These are phyloP conservation scores for Kluyveromyces starmeri DNA, from an alignment of 805 yeast genomes.

Conservation along the genomic window DNA sequence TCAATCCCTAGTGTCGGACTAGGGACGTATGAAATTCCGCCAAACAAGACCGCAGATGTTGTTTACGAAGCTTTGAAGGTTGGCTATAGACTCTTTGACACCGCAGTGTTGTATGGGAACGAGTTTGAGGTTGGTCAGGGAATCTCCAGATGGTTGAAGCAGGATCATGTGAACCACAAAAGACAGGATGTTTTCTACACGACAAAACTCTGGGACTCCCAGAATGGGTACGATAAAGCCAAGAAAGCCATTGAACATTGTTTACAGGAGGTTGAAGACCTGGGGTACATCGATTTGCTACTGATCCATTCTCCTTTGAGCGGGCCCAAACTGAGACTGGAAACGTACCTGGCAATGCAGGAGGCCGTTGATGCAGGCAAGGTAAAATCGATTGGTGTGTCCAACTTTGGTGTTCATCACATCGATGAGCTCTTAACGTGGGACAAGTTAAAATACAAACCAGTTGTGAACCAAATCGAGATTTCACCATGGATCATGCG, in stretches of 20 bases:
- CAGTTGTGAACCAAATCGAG: slow-evolving; percentile 77
- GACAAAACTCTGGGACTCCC: slow-evolving; percentile 65
- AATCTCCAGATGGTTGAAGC: slow-evolving; percentile 42
- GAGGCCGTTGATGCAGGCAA: slow-evolving; percentile 54
- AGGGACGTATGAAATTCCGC: slow-evolving; percentile 44
- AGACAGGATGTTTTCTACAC: slow-evolving; percentile 53
- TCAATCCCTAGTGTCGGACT: slow-evolving; percentile 48
- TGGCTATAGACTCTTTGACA: slow-evolving; percentile 71
- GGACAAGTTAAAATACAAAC: slow-evolving; percentile 44
- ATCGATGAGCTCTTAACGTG: slow-evolving; percentile 51
- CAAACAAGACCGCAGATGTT: slow-evolving; percentile 31
- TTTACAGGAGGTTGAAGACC: slow-evolving; percentile 39
- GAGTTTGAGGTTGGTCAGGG: slow-evolving; percentile 56
- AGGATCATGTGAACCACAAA: slow-evolving; percentile 35
- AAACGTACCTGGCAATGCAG: slow-evolving; percentile 65
- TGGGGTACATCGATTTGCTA: slow-evolving; percentile 65
- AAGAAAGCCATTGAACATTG: slow-evolving; percentile 50
- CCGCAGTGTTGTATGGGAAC: slow-evolving; percentile 61
- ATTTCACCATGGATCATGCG: slow-evolving; percentile 78
- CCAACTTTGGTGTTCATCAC: slow-evolving; percentile 58
- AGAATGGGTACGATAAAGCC: slow-evolving; percentile 52
- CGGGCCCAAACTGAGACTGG: slow-evolving; percentile 41
- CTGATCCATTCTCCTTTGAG: slow-evolving; percentile 58
- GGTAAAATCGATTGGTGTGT: slow-evolving; percentile 66
- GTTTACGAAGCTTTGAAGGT: slow-evolving; percentile 48